Evolutionary conservation across 306 rosid species (phyloP).

Genomic region (Prunus fruticosa): DNA sequence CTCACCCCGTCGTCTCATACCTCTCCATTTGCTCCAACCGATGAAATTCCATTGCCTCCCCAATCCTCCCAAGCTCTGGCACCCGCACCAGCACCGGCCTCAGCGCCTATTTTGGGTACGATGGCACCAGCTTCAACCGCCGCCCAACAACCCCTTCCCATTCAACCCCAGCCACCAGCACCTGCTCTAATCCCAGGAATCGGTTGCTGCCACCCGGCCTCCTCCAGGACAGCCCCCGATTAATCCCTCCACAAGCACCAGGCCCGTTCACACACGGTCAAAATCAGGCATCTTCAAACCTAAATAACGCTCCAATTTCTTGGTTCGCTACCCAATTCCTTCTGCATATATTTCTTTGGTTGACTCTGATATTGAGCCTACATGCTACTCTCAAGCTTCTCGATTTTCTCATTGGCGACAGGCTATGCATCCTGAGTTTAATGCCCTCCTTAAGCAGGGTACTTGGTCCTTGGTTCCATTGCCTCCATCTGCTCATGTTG

Average conservation of each 20-base stretch:
- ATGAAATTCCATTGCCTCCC: too few relatives aligned
- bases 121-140: too few relatives aligned
- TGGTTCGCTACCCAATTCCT: background rate
- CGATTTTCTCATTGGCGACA: background rate
- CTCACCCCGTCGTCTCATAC: too few relatives aligned
- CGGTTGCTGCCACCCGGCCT: background rate
- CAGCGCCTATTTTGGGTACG: too few relatives aligned
- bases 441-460: too few relatives aligned
- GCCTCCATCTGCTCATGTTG: too few relatives aligned
- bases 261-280: background rate
- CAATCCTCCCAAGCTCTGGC: too few relatives aligned
- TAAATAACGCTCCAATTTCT: background rate
- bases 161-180: too few relatives aligned
- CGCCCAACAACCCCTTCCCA: too few relatives aligned
- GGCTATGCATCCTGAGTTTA: background rate
- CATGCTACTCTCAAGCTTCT: background rate
- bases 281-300: background rate
- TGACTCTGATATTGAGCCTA: background rate
- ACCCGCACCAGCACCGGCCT: too few relatives aligned
- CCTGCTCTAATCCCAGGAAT: rapidly evolving
- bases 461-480: too few relatives aligned
- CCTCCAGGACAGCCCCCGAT: rapidly evolving
- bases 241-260: background rate
- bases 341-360: background rate
- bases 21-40: rapidly evolving